Evolutionary conservation across 129 eudicot genomes (phyloP).

Genomic region (Pittosporum tobira): DNA sequence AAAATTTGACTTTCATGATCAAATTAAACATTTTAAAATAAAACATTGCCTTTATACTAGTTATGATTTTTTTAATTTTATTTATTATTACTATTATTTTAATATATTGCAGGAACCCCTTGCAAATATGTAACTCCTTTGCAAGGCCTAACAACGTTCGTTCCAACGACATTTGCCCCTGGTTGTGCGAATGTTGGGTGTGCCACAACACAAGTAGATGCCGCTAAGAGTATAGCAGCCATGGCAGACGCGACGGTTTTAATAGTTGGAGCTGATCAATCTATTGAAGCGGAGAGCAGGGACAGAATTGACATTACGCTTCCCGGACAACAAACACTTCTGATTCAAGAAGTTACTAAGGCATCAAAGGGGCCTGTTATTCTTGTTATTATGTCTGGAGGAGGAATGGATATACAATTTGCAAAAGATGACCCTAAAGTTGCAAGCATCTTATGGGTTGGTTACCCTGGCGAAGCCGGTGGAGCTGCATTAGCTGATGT

Average conservation of each 20-base stretch:
- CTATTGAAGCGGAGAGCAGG: slow-evolving; percentile 66
- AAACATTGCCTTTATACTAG: too few relatives aligned
- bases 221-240: slow-evolving; percentile 60
- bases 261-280: slow-evolving; percentile 73
- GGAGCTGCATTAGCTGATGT: slow-evolving; percentile 95
- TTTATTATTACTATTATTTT: too few relatives aligned
- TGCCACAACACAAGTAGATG: slow-evolving; percentile 50
- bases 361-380: slow-evolving; percentile 89
- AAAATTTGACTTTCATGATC: too few relatives aligned
- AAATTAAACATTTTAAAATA: too few relatives aligned
- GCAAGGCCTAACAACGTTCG: slow-evolving; percentile 68
- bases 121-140: slow-evolving; percentile 79
- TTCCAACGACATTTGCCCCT: slow-evolving; percentile 44
- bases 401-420: slow-evolving; percentile 83
- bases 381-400: slow-evolving; percentile 94
- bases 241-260: slow-evolving; percentile 80
- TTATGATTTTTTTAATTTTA: too few relatives aligned
- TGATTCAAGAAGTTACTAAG: slow-evolving; percentile 49
- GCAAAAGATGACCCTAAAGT: slow-evolving; percentile 73
- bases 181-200: slow-evolving; percentile 76
- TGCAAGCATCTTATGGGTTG: slow-evolving; percentile 84
- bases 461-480: slow-evolving; percentile 96
- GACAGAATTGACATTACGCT: slow-evolving; percentile 66
- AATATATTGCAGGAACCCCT: slow-evolving; percentile 49
- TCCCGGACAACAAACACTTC: slow-evolving; percentile 70